Evolutionary conservation across 768 basidiomycete genomes (phyloP), one percentile per base, ranked within the genome.

Genomic region (Rhodotorula paludigena): DNA sequence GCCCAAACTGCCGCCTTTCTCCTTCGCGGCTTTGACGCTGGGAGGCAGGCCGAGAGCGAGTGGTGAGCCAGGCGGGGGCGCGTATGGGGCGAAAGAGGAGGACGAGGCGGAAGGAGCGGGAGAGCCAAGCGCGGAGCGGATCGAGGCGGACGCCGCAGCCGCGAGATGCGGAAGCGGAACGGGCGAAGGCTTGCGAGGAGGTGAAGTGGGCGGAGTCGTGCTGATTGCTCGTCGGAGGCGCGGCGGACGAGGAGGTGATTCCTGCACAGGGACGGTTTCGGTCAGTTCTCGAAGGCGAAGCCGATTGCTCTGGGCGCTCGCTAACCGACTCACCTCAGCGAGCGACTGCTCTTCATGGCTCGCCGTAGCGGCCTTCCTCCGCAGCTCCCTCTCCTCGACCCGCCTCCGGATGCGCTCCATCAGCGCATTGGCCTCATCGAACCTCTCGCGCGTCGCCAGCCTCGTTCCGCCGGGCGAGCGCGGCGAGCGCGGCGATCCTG

Each of bases 81-180:
- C 11, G 47, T 2, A 38, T 18, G 33, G 12, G 54, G 12, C 30
- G 38, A 53, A 33, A 28, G 52, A 8, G 16, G 47, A 35, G 32
- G 59, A 39, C 28, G 51, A 28, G 35, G 33, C 11, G 5, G 33
- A 35, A 15, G 35, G 47, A 9, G 65, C 39, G 8, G 60, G 60
- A 0, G 63, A 64, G 28, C 42, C 52, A 51, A 70, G 60, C 4
- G 63, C 60, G 12, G 63, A 59, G 41, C 68, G 56, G n/a, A 73
- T 53, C 3, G 68, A 65, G 47, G 72, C 66, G 20, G 63, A 52
- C 3, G 65, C 63, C 20, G 68, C 69, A 15, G 63, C 63, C 33
- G 64, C 65, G 28, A 68, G 57, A 15, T 70, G 61, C 21, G 72
- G 65, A 7, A 69, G 64, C 5, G 61, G 59, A 11, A 63, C 42